A percentile compares a stretch with the other conserved stretches of the same genome.
phyloP scores from a whole-genome alignment of 2,329 filamentous ascomycete genomes.

The Aspergillus hiratsukae region DNA sequence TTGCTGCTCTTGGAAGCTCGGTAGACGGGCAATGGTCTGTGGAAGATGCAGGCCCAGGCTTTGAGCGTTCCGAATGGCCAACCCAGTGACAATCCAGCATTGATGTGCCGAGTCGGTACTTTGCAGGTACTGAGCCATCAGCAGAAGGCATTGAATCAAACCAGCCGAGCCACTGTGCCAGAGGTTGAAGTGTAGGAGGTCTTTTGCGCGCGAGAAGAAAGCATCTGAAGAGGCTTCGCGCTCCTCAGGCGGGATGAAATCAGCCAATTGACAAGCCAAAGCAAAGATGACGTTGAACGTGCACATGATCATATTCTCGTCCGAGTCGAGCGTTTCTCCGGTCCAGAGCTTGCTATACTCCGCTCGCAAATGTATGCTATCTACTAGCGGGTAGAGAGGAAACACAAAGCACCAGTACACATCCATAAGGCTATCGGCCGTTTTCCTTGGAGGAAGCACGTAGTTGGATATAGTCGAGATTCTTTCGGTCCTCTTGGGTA shows the following conservation, averaged over 20 bases:
- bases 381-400: slow-evolving; percentile 45
- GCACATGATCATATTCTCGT: slow-evolving; percentile 44
- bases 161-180: slow-evolving; percentile 44
- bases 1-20: slow-evolving; percentile 25
- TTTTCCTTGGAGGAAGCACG: slow-evolving; percentile 43
- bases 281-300: slow-evolving; percentile 48
- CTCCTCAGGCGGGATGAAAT: slow-evolving; percentile 38
- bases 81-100: slow-evolving; percentile 48
- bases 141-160: slow-evolving; percentile 45
- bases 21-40: slow-evolving; percentile 30
- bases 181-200: slow-evolving; percentile 40
- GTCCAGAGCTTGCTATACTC: slow-evolving; percentile 42
- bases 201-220: slow-evolving; percentile 43
- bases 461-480: slow-evolving; percentile 23
- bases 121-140: slow-evolving; percentile 48
- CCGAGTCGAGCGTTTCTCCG: slow-evolving; percentile 31
- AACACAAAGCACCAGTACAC: slow-evolving; percentile 48
- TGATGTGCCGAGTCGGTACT: slow-evolving; percentile 47
- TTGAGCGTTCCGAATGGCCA: slow-evolving; percentile 46
- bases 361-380: slow-evolving; percentile 33
- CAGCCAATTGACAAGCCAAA: slow-evolving; percentile 42
- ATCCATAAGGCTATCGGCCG: slow-evolving; percentile 43
- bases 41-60: slow-evolving; percentile 44
- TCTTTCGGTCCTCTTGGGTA: slow-evolving; percentile 16
- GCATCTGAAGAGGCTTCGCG: slow-evolving; percentile 38